phyloP scores from a whole-genome alignment of 495 filamentous ascomycete genomes.

The Hypoxylon perforatum region DNA sequence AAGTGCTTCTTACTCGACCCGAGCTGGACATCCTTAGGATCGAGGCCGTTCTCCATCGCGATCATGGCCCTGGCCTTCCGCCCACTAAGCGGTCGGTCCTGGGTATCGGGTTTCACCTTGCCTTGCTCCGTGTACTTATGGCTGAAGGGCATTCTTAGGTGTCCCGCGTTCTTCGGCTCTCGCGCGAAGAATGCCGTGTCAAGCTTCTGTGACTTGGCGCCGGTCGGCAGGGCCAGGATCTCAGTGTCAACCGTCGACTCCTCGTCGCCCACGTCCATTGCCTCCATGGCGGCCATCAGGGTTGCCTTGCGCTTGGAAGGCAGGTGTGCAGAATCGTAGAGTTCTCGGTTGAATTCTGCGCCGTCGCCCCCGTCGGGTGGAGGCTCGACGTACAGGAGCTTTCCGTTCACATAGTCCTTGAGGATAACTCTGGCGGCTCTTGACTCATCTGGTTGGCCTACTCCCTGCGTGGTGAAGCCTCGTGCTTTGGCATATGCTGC shows the following conservation, averaged over 20 bases:
- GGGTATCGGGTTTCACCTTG: constrained; percentile 47
- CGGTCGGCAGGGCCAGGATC: constrained; percentile 59
- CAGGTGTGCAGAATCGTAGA: constrained; percentile 84
- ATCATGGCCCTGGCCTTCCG: constrained; percentile 86
- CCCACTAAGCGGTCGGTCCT: constrained; percentile 76
- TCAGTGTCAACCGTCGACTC: constrained; percentile 58
- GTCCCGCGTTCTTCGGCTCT: constrained; percentile 66
- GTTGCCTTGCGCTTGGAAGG: constrained; percentile 76
- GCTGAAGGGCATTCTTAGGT: constrained; percentile 85
- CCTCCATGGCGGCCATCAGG: constrained; percentile 60
- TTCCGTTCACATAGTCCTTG: constrained; percentile 98
- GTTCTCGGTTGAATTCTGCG: constrained; percentile 83
- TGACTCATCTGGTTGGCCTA: constrained; percentile 92
- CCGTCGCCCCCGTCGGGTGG: constrained; percentile 81
- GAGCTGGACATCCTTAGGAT: constrained; percentile 80
- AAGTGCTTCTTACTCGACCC: constrained; percentile 92
- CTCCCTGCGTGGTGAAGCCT: constrained; percentile 87
- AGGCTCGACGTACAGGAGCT: constrained; percentile 90
- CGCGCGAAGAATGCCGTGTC: constrained; percentile 89
- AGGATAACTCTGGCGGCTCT: constrained; percentile 89
- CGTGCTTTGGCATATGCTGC: constrained; percentile 86
- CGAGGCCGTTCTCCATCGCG: constrained; percentile 84
- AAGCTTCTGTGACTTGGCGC: constrained; percentile 76
- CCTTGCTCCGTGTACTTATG: constrained; percentile 88
- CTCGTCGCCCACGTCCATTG: constrained; percentile 52